Percentiles rank a stretch among this genome's conserved stretches.
phyloP scores from a whole-genome alignment of 2,329 filamentous ascomycete species.

The Seiridium cupressi region DNA sequence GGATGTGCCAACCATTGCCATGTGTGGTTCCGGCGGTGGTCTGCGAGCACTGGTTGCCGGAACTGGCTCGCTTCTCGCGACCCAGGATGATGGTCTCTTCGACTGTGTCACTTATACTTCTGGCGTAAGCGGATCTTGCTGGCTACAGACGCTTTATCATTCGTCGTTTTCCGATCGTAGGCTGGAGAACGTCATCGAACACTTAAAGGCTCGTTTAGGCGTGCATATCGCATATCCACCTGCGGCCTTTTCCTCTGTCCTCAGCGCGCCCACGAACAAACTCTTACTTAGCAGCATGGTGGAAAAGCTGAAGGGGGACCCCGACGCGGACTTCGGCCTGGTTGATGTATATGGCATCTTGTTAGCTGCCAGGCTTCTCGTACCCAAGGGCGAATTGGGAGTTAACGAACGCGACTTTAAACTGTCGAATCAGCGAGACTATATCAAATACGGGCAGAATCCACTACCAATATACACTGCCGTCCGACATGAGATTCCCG shows the following conservation, averaged over 20 bases:
- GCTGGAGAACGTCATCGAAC: constrained; percentile 71
- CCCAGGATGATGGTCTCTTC: constrained; percentile 83
- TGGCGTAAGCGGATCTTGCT: constrained; percentile 93
- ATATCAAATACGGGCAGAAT: constrained; percentile 73
- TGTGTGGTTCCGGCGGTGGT: constrained; percentile 92
- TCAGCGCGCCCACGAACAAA: constrained; percentile 90
- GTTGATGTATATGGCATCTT: constrained; percentile 92
- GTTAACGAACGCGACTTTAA: constrained; percentile 82
- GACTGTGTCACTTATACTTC: constrained; percentile 95
- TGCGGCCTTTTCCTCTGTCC: constrained; percentile 74
- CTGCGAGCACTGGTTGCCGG: constrained; percentile 87
- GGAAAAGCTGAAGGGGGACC: constrained; percentile 85
- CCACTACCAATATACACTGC: constrained; percentile 95
- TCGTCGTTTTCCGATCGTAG: constrained; percentile 71
- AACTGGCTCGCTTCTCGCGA: constrained; percentile 80
- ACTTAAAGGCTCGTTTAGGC: constrained; percentile 80
- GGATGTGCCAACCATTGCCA: constrained; percentile 88
- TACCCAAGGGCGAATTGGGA: constrained; percentile 80
- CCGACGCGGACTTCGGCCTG: constrained; percentile 77
- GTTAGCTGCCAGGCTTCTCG: constrained; percentile 78
- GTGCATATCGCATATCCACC: constrained; percentile 94
- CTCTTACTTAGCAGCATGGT: constrained; percentile 84
- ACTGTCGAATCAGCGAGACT: constrained; percentile 79
- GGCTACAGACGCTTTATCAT: constrained; percentile 86
- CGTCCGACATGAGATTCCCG: constrained; percentile 90